phyloP scores from a whole-genome alignment of 1,139 yeast species.

The Magnusiomyces fungicola region DNA sequence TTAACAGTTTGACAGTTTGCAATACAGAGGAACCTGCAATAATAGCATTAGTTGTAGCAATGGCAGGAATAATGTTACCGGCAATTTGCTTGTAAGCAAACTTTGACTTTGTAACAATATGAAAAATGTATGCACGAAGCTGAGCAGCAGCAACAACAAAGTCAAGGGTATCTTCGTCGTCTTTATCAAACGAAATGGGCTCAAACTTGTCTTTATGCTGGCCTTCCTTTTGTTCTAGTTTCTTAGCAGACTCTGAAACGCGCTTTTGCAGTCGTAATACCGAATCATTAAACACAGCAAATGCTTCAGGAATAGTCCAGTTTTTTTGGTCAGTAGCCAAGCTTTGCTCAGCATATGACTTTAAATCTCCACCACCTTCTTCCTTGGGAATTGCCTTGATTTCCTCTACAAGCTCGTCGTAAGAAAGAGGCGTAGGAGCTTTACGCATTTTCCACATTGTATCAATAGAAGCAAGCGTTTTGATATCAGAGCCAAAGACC shows the following conservation, averaged over 20 bases:
- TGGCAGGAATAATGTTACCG: conserved; percentile 96
- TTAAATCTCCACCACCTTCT: conserved; percentile 10
- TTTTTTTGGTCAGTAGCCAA: conserved; percentile 48
- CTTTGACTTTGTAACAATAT: conserved; percentile 65
- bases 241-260: conserved; percentile 18
- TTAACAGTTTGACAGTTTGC: conserved; percentile 55
- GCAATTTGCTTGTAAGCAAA: conserved; percentile 92
- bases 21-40: conserved; percentile 84
- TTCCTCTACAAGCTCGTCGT: conserved; percentile 23
- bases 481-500: conserved; percentile 65
- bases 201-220: conserved; percentile 11
- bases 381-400: conserved; percentile 21
- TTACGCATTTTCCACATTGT: conserved; percentile 70
- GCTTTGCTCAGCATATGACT: conserved; percentile 21
- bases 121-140: conserved; percentile 65
- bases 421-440: conserved; percentile 57
- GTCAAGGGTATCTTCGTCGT: conserved; percentile 81
- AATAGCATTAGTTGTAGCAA: conserved; percentile 95
- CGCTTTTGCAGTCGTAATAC: conserved; percentile 45
- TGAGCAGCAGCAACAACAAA: conserved; percentile 89
- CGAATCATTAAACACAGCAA: conserved; percentile 51
- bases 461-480: conserved; percentile 61
- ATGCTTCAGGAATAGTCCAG: conserved; percentile 61
- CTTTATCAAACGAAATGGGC: conserved; percentile 73
- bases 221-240: background rate